phyloP scores from a whole-genome alignment of 108 stramenopile species.

The Parmales sp. region DNA sequence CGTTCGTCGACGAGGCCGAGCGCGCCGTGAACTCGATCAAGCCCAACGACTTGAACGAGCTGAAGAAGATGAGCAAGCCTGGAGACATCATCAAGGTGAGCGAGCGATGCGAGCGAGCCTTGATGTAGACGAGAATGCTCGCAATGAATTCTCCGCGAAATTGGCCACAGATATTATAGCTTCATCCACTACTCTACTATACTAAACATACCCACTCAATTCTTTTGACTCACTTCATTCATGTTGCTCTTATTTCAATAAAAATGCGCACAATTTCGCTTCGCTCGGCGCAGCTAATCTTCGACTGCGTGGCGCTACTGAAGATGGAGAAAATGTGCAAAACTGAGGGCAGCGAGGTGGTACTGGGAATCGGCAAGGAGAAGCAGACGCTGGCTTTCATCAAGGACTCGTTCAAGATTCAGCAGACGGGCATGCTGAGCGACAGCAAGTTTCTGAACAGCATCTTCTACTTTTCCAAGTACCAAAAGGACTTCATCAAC shows the following conservation, averaged over 20 bases:
- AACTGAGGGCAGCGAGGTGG: conserved; percentile 19
- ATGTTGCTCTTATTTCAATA: too few species aligned
- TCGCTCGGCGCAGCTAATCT: too few species aligned
- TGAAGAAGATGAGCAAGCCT: conserved; percentile 48
- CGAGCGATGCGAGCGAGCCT: too few species aligned
- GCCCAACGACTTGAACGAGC: conserved; percentile 43
- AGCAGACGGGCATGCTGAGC: conserved; percentile 36
- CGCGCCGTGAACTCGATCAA: conserved; percentile 35
- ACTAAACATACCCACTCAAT: too few species aligned
- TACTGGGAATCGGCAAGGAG: conserved; percentile 47
- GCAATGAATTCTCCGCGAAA: too few species aligned
- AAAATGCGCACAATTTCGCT: too few species aligned
- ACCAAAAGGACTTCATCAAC: conserved; percentile 46
- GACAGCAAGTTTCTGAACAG: conserved; percentile 41
- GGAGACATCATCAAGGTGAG: conserved; percentile 53
- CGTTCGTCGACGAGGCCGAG: conserved; percentile 51
- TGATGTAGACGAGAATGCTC: too few species aligned
- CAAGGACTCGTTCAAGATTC: conserved; percentile 32
- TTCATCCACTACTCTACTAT: too few species aligned
- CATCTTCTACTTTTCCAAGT: conserved; percentile 37
- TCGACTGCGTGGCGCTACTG: conserved; percentile 46
- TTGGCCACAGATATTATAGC: too few species aligned
- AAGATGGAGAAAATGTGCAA: conserved; percentile 26
- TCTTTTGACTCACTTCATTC: too few species aligned
- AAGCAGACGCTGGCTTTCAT: conserved; percentile 39